phyloP scores from a whole-genome alignment of 495 filamentous ascomycete genomes.

The Hyaloscypha variabilis region DNA sequence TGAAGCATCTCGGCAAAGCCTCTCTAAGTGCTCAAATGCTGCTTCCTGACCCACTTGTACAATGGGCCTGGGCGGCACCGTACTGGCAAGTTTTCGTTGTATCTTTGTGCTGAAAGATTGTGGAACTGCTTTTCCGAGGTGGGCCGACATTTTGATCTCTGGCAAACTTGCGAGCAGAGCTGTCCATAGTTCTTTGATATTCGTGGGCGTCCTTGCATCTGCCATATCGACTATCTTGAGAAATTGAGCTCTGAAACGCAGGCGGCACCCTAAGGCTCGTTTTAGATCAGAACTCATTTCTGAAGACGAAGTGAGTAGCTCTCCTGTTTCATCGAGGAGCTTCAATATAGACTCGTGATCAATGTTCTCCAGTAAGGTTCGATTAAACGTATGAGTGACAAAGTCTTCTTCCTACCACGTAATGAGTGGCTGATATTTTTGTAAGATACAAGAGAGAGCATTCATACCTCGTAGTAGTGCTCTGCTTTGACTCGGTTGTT shows the following conservation, averaged over 20 bases:
- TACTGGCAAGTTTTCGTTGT: constrained; percentile 86
- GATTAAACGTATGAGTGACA: constrained; percentile 84
- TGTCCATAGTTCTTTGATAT: constrained; percentile 47
- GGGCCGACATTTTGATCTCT: constrained; percentile 47
- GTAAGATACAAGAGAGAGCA: not conserved
- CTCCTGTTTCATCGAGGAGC: constrained; percentile 62
- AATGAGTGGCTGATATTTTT: not conserved
- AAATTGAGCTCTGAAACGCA: constrained; percentile 67
- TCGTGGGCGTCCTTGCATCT: constrained; percentile 36
- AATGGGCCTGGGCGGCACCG: constrained; percentile 89
- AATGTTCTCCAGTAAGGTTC: constrained; percentile 69
- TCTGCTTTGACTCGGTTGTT: constrained; percentile 73
- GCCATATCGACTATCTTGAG: constrained; percentile 52
- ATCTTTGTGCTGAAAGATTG: constrained; percentile 88
- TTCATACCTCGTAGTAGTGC: constrained; percentile 81
- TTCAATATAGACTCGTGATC: constrained; percentile 55
- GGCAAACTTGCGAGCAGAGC: constrained; percentile 45
- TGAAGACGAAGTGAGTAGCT: constrained; percentile 45
- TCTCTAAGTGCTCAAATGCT: constrained; percentile 68
- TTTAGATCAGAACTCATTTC: constrained; percentile 53
- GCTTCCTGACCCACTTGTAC: constrained; percentile 73
- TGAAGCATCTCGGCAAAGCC: constrained; percentile 72
- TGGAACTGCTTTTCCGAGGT: constrained; percentile 66
- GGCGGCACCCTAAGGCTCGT: constrained; percentile 61
- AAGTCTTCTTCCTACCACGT: constrained; percentile 86